Evolutionary conservation across 2,329 filamentous ascomycete genomes (phyloP).

Genomic region (Talaromyces sp.): DNA sequence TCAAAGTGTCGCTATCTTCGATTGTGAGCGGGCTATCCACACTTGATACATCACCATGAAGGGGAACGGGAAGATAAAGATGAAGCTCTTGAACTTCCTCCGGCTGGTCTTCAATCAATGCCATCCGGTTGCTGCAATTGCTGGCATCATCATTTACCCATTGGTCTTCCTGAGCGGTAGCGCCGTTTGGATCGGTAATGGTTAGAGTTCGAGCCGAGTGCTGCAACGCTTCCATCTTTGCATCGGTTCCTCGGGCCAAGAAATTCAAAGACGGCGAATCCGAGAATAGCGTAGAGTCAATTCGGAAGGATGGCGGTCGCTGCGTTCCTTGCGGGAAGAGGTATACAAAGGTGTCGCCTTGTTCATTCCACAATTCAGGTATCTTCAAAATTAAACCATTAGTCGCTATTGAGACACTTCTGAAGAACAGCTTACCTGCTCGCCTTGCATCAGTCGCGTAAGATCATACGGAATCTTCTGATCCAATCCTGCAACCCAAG

Average conservation of each 20-base stretch:
- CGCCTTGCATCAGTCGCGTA: slow-evolving; percentile 48
- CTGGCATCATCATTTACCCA: slow-evolving; percentile 39
- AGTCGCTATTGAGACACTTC: background rate
- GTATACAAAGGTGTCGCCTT: slow-evolving; percentile 62
- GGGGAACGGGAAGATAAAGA: slow-evolving; percentile 57
- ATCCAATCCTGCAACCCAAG: slow-evolving; percentile 59
- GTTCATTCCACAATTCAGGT: slow-evolving; percentile 60
- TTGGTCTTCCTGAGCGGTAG: slow-evolving; percentile 33
- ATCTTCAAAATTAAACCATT: slow-evolving; percentile 37
- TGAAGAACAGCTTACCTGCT: slow-evolving; percentile 44
- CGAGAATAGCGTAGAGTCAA: slow-evolving; percentile 58
- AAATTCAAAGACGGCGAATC: slow-evolving; percentile 56
- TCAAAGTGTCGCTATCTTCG: slow-evolving; percentile 55
- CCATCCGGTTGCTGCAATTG: slow-evolving; percentile 48
- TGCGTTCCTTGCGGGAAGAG: slow-evolving; percentile 57
- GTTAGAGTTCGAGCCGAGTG: slow-evolving; percentile 33
- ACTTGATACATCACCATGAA: slow-evolving; percentile 50
- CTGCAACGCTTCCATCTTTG: slow-evolving; percentile 42
- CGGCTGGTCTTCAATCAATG: slow-evolving; percentile 45
- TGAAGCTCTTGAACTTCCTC: slow-evolving; percentile 49
- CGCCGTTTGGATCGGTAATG: slow-evolving; percentile 27
- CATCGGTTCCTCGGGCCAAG: slow-evolving; percentile 52
- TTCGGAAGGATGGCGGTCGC: slow-evolving; percentile 58
- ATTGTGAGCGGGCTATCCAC: slow-evolving; percentile 32
- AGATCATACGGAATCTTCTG: slow-evolving; percentile 57